These are phyloP conservation scores for Candida quercuum DNA, from an alignment of 805 yeast species.

Conservation along the genomic window DNA sequence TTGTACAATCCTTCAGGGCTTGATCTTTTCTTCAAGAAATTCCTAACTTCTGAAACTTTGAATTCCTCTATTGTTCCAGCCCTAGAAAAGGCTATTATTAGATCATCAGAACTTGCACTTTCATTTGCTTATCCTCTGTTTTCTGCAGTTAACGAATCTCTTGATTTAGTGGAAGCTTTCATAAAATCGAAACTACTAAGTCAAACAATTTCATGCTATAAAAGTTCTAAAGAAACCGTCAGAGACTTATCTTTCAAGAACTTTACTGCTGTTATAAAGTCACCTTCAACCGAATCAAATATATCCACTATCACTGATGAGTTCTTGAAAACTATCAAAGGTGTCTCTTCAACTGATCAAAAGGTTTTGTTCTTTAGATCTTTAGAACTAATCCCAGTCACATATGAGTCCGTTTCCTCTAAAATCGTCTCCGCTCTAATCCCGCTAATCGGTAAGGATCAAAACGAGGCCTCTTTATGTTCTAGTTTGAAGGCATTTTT, in stretches of 20 bases:
- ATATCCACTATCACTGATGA: conserved; percentile 41
- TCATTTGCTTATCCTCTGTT: conserved; percentile 51
- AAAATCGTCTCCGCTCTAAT: conserved; percentile 39
- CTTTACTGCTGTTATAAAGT: conserved; percentile 29
- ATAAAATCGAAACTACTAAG: conserved; percentile 42
- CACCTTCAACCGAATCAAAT: conserved; percentile 25
- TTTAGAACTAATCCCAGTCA: conserved; percentile 30
- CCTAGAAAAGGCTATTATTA: conserved; percentile 66
- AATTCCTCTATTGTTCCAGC: conserved; percentile 44
- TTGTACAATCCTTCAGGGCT: conserved; percentile 35
- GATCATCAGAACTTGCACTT: conserved; percentile 73
- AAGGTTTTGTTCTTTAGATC: conserved; percentile 48
- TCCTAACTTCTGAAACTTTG: conserved; percentile 35
- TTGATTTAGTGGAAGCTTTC: conserved; percentile 39
- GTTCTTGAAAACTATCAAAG: conserved; percentile 50
- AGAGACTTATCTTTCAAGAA: conserved; percentile 29
- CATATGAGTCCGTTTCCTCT: conserved; percentile 25
- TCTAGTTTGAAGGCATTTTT: conserved; percentile 46
- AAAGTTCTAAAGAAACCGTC: conserved; percentile 66
- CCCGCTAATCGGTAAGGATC: conserved; percentile 63
- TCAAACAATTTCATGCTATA: conserved; percentile 50
- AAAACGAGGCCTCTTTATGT: conserved; percentile 60
- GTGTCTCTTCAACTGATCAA: conserved; percentile 58
- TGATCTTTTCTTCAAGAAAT: conserved; percentile 39
- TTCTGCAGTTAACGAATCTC: conserved; percentile 19